Evolutionary conservation across 1,284 basidiomycete genomes (phyloP), one percentile per base, ranked within the genome.

Genomic region (Ganoderma lucidum): DNA sequence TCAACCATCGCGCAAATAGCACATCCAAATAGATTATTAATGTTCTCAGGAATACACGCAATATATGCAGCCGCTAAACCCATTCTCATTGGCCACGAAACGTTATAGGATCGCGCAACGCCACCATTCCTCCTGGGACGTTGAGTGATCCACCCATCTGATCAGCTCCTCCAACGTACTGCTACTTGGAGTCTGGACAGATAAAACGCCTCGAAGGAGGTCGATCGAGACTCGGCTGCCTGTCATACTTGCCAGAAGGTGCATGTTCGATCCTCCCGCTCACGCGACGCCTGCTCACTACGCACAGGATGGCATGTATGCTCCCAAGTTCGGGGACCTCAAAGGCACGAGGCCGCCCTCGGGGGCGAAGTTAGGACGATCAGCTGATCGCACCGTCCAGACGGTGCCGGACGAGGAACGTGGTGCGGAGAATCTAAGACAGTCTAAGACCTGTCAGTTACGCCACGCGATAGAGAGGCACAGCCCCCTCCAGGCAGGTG

Each of bases 401-500:
- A 56, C 15, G 6, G 15, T 32, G 30, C 53, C 53, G 6, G 53
- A 8, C 28, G 53, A 30, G 30, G 23, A 56, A 56, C 53, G 53
- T 56, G 53, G 53, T 56, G 53, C 12, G 53, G 53, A 35, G 53
- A 19, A 56, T 32, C 53, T 32, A 9, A 56, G 32, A 56, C 53
- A 19, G 35, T 32, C 53, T 32, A 9, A 56, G 32, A 56, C 53
- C 53, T 51, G 48, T 51, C 48, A 51, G 23, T 48, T 28, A 51
- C 48, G 48, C 48, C 48, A 51, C 48, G 48, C 48, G 48, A 51
- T 3, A 28, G 48, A 51, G 23, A 28, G 48, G 48, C 48, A 51
- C 48, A 51, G 48, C 48, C 48, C 28, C 23, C 48, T 23, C n/a
- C 17, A 17, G 17, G 19, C 4, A 8, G 44, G 44, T 45, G 44